Conservation (phyloP, 1,139 yeast species). For the Hansenula lynferdii region DNA sequence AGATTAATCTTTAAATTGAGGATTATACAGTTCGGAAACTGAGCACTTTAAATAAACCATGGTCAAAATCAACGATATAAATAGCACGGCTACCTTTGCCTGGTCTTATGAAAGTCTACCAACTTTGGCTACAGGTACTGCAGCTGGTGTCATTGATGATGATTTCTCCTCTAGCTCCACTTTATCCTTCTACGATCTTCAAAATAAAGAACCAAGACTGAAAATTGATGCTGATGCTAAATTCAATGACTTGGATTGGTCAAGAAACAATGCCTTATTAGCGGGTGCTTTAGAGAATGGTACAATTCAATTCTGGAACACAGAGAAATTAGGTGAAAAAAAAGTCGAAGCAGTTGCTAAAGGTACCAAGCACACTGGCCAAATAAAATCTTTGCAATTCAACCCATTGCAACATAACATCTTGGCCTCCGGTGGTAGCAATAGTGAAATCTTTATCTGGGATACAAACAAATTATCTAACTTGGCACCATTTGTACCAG, state of each 20-base stretch:
- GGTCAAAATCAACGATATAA: conserved; percentile 84
- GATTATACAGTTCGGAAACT: no score
- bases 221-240: conserved; percentile 47
- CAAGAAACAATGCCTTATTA: conserved; percentile 60
- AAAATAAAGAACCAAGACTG: conserved; percentile 45
- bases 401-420: conserved; percentile 70
- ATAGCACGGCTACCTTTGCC: conserved; percentile 87
- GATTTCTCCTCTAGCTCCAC: conserved; percentile 75
- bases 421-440: conserved; percentile 81
- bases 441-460: conserved; percentile 89
- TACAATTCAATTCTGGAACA: conserved; percentile 71
- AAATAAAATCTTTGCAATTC: conserved; percentile 72
- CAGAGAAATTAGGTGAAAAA: conserved; percentile 39
- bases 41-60: conserved; percentile 39
- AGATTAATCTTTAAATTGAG: no score
- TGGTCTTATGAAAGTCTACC: conserved; percentile 85
- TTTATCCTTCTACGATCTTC: conserved; percentile 75
- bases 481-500: conserved; percentile 63
- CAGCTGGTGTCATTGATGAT: conserved; percentile 92
- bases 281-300: conserved; percentile 94
- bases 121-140: conserved; percentile 81
- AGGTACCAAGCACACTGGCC: conserved; percentile 60
- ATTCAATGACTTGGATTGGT: conserved; percentile 87
- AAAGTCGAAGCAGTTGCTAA: conserved; percentile 38
- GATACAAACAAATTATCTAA: conserved; percentile 56